Conservation (phyloP, 2,329 filamentous ascomycete species). For the Phyllosticta capitalensis region DNA sequence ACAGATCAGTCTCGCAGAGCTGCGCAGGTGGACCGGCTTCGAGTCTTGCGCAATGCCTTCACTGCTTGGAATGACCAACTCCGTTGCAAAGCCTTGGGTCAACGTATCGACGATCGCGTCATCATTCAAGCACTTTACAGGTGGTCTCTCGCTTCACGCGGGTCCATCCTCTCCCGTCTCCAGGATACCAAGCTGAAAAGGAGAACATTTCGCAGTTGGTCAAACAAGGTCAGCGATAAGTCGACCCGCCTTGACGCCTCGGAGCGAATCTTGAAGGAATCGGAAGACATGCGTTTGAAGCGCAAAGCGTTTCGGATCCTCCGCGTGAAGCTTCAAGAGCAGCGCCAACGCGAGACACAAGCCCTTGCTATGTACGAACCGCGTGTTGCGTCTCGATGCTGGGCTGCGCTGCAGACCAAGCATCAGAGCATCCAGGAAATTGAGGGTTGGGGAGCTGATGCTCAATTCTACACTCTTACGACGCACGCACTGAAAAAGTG, state of each 20-base stretch:
- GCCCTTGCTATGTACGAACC: conserved; percentile 34
- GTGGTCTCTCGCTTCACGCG: conserved; percentile 47
- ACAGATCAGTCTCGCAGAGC: conserved; percentile 37
- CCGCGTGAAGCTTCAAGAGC: conserved; percentile 19
- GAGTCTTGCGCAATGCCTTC: conserved; percentile 48
- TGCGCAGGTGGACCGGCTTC: conserved; percentile 39
- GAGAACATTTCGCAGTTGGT: conserved; percentile 21
- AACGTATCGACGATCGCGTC: conserved; percentile 47
- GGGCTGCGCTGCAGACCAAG: conserved; percentile 27
- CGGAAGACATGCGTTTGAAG: conserved; percentile 21
- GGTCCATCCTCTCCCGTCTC: conserved; percentile 31
- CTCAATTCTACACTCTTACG: conserved; percentile 46
- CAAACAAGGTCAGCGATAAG: conserved; percentile 19
- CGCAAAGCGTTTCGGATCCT: conserved; percentile 16
- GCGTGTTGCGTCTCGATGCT: conserved; percentile 28
- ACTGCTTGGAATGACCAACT: conserved; percentile 54
- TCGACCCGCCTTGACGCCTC: conserved; percentile 21
- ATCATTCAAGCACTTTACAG: conserved; percentile 49
- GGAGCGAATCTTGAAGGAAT: conserved; percentile 22
- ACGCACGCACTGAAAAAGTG: conserved; percentile 42
- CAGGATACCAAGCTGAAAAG: conserved; percentile 23
- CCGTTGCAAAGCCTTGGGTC: conserved; percentile 42
- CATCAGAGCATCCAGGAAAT: conserved; percentile 38
- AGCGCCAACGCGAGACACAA: conserved; percentile 23
- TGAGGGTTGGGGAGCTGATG: conserved; percentile 45